Conservation (phyloP, 805 yeast genomes). For the Candida manassasensis region DNA sequence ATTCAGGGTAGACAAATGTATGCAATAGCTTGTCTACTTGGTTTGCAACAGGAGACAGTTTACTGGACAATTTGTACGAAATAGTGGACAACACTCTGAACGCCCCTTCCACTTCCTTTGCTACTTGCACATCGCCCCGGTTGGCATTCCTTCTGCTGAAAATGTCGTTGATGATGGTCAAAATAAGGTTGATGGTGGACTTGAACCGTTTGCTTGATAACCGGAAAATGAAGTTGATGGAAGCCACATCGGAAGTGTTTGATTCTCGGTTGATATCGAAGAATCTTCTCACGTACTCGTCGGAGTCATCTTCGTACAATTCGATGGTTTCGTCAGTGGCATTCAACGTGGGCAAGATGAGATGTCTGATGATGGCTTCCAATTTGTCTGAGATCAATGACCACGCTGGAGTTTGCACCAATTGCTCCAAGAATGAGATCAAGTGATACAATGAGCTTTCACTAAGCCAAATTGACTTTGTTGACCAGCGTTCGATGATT, state of each 20-base stretch:
- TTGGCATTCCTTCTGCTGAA: slow-evolving; percentile 30
- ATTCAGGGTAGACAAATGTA: slow-evolving; percentile 38
- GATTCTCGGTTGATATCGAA: slow-evolving; percentile 45
- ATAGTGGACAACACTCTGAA: slow-evolving; percentile 38
- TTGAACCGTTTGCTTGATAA: slow-evolving; percentile 36
- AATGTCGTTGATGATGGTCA: slow-evolving; percentile 29
- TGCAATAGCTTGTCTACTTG: slow-evolving; percentile 36
- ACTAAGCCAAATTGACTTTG: slow-evolving; percentile 34
- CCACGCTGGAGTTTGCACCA: slow-evolving; percentile 37
- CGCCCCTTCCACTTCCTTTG: slow-evolving; percentile 40
- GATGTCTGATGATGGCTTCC: slow-evolving; percentile 37
- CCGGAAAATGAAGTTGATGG: slow-evolving; percentile 42
- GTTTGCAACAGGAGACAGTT: slow-evolving; percentile 33
- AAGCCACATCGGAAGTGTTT: slow-evolving; percentile 47
- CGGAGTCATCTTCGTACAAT: slow-evolving; percentile 42
- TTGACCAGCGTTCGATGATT: slow-evolving; percentile 39
- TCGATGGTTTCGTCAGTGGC: slow-evolving; percentile 37
- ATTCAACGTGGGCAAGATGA: slow-evolving; percentile 37
- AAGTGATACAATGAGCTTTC: slow-evolving; percentile 38
- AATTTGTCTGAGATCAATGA: slow-evolving; percentile 31
- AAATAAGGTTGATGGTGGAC: slow-evolving; percentile 28
- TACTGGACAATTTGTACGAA: slow-evolving; percentile 33
- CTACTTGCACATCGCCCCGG: slow-evolving; percentile 21
- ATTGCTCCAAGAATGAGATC: slow-evolving; percentile 40
- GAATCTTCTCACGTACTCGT: slow-evolving; percentile 40